These are phyloP conservation scores for Chlamydomonas urium DNA, from an alignment of 139 green algal species.

Conservation along the genomic window DNA sequence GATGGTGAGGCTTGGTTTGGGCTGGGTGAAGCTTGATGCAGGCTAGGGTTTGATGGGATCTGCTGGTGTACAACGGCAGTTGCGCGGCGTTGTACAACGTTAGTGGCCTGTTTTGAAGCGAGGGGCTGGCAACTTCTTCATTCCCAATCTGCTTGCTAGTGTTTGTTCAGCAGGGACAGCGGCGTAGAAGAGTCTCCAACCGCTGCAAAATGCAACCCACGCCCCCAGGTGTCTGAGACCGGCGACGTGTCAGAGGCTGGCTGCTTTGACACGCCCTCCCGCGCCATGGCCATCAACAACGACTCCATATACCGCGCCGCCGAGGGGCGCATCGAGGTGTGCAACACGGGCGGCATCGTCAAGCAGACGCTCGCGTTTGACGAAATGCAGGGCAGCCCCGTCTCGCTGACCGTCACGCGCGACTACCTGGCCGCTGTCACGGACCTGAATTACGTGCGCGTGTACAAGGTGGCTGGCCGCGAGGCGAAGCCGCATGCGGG, in stretches of 20 bases:
- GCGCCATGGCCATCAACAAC: slow-evolving; percentile 51
- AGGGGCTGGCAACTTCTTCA: no score
- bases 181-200: no score
- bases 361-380: slow-evolving; percentile 58
- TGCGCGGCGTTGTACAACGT: slow-evolving; percentile 37
- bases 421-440: slow-evolving; percentile 53
- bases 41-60: no score
- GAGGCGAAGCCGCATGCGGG: slow-evolving; percentile 61
- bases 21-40: no score
- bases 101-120: no score
- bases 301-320: slow-evolving; percentile 52
- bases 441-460: slow-evolving; percentile 25
- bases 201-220: no score
- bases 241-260: neutral
- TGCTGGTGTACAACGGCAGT: slow-evolving; percentile 52
- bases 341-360: slow-evolving; percentile 53
- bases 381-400: slow-evolving; percentile 38
- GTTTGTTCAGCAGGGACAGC: no score
- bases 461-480: slow-evolving; percentile 54
- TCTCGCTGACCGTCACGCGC: slow-evolving; percentile 34
- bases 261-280: slow-evolving; percentile 25
- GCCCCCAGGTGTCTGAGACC: slow-evolving; percentile 4
- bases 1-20: no score
- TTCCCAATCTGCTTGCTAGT: no score
- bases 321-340: slow-evolving; percentile 45